Conservation (phyloP, 176 grass and related monocot species). For the Echinochloa phyllopogon region DNA sequence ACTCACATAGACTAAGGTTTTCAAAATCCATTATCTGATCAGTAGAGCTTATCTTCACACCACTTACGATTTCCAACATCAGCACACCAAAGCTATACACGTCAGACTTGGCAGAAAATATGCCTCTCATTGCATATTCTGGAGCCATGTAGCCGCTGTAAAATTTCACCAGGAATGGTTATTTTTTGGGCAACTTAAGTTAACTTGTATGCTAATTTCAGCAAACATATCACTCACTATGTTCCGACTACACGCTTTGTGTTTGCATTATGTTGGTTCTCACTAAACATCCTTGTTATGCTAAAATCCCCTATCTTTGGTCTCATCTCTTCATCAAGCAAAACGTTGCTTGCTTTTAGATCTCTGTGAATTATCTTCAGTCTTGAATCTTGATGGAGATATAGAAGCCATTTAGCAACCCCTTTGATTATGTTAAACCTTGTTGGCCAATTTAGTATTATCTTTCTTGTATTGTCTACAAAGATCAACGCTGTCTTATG, state of each 20-base stretch:
- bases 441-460: slow-evolving; percentile 28
- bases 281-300: too few species aligned
- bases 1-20: slow-evolving; percentile 54
- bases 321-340: too few species aligned
- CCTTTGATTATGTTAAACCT: slow-evolving; percentile 49
- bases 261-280: too few species aligned
- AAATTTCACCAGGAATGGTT: too few species aligned
- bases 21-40: slow-evolving; percentile 8
- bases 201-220: too few species aligned
- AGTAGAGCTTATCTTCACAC: slow-evolving; percentile 42
- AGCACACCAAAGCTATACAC: slow-evolving; percentile 53
- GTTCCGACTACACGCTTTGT: too few species aligned
- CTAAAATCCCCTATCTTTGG: too few species aligned
- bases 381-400: slow-evolving; percentile 55
- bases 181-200: too few species aligned
- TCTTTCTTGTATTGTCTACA: slow-evolving; percentile 17
- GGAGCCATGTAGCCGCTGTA: too few species aligned
- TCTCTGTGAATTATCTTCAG: too few species aligned
- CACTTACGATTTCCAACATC: slow-evolving; percentile 43
- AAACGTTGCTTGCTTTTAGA: too few species aligned
- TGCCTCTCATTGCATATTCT: slow-evolving; percentile 54
- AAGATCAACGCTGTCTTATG: background rate
- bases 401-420: slow-evolving; percentile 45
- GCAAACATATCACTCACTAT: too few species aligned
- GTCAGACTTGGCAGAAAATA: slow-evolving; percentile 52